Evolutionary conservation across 345 rosid species (phyloP).

Genomic region (Syzygium aromaticum): DNA sequence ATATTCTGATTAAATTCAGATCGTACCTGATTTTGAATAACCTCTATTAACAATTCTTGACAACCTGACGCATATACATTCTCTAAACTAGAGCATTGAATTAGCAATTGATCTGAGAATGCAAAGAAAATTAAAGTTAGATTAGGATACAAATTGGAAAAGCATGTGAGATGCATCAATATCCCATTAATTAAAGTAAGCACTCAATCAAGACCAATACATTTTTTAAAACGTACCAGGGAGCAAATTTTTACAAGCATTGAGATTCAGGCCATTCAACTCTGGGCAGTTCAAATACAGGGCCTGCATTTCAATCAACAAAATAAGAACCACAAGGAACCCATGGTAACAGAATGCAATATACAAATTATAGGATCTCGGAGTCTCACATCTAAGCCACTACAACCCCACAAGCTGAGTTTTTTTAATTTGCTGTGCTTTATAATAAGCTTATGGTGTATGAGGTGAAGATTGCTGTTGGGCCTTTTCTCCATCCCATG

Average conservation of each 20-base stretch:
- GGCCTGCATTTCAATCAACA: constrained; percentile 52
- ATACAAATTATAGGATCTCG: background rate
- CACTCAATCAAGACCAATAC: background rate
- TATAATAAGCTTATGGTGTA: constrained; percentile 80
- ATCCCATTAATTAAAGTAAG: background rate
- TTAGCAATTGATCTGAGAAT: constrained; percentile 52
- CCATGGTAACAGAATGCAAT: background rate
- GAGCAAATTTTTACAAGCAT: constrained; percentile 64
- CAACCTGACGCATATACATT: constrained; percentile 82
- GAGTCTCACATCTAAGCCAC: constrained; percentile 81
- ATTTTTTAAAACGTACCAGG: constrained; percentile 32
- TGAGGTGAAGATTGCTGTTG: constrained; percentile 41
- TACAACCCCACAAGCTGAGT: constrained; percentile 98
- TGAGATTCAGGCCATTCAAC: constrained; percentile 78
- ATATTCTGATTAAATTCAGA: background rate
- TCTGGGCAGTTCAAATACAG: constrained; percentile 80
- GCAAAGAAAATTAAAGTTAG: background rate
- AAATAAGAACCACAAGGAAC: constrained; percentile 9
- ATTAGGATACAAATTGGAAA: background rate
- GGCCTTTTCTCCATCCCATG: constrained; percentile 31
- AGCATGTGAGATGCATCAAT: background rate
- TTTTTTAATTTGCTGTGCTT: constrained; percentile 72
- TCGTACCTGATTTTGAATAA: constrained; percentile 72
- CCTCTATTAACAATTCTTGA: constrained; percentile 44
- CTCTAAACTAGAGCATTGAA: constrained; percentile 80